phyloP scores from a whole-genome alignment of 2,329 filamentous ascomycete species.

The Didymosphaeria variabile region DNA sequence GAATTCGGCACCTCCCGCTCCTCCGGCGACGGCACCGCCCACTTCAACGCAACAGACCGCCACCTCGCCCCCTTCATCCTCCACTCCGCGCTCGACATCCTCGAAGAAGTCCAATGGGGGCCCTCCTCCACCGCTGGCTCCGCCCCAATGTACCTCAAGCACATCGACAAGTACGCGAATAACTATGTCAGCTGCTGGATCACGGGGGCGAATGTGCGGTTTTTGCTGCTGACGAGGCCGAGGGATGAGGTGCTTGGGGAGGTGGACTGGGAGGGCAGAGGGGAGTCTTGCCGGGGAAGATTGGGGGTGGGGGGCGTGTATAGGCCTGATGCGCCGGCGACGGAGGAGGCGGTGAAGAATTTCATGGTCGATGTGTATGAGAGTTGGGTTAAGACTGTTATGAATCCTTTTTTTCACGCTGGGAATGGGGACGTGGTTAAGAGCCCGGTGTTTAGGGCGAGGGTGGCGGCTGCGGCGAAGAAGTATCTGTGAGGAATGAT shows the following conservation, averaged over 20 bases:
- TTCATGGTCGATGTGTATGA: slow-evolving; percentile 98
- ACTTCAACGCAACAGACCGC: slow-evolving; percentile 86
- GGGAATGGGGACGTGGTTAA: slow-evolving; percentile 86
- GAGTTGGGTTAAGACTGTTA: slow-evolving; percentile 93
- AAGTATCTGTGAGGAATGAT: slow-evolving; percentile 77
- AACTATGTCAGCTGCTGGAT: slow-evolving; percentile 95
- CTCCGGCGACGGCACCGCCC: slow-evolving; percentile 89
- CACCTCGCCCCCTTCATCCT: slow-evolving; percentile 98
- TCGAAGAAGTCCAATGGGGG: slow-evolving; percentile 96
- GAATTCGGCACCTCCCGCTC: slow-evolving; percentile 97
- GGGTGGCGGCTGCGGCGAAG: slow-evolving; percentile 86
- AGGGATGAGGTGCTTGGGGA: slow-evolving; percentile 46
- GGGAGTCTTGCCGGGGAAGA: slow-evolving; percentile 44
- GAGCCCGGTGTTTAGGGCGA: slow-evolving; percentile 84
- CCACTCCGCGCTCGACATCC: slow-evolving; percentile 91
- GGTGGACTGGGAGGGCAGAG: slow-evolving; percentile 29
- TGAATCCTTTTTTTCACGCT: slow-evolving; percentile 93
- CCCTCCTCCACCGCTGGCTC: slow-evolving; percentile 41
- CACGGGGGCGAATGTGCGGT: slow-evolving; percentile 90
- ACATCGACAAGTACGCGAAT: slow-evolving; percentile 95
- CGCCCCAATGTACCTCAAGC: slow-evolving; percentile 83
- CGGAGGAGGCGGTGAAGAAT: slow-evolving; percentile 92
- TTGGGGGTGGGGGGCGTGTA: slow-evolving; percentile 57
- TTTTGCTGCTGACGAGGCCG: slow-evolving; percentile 91
- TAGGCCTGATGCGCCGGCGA: slow-evolving; percentile 88